A percentile compares a stretch with the other conserved stretches of the same genome.
phyloP scores from a whole-genome alignment of 306 rosid species.

The Betula pendula region DNA sequence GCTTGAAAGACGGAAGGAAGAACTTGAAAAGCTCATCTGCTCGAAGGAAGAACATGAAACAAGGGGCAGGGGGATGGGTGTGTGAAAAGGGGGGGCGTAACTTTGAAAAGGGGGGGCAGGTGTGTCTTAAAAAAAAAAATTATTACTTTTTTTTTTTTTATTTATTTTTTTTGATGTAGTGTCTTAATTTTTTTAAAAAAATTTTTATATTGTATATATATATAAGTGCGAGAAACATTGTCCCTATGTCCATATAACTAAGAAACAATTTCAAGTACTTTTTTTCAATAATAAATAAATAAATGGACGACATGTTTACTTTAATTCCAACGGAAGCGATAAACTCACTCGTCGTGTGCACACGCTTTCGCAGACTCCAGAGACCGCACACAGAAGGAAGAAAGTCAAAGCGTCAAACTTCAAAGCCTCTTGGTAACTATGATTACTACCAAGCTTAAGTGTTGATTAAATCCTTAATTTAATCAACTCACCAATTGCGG shows the following conservation, averaged over 20 bases:
- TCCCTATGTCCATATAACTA: not conserved
- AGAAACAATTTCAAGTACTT: not conserved
- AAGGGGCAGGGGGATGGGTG: no score
- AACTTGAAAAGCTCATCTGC: no score
- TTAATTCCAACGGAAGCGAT: not conserved
- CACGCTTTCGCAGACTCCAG: slow-evolving; percentile 24
- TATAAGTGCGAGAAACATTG: not conserved
- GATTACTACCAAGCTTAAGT: slow-evolving; percentile 36
- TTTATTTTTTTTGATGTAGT: no score
- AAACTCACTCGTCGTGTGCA: not conserved
- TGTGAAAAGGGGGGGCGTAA: no score
- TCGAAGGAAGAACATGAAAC: no score
- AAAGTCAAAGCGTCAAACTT: slow-evolving; percentile 82
- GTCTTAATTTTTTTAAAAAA: no score
- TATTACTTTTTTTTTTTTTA: no score
- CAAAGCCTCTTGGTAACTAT: slow-evolving; percentile 31
- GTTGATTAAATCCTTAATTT: slow-evolving; percentile 20
- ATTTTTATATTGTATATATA: not conserved
- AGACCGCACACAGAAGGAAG: slow-evolving; percentile 14
- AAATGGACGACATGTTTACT: not conserved
- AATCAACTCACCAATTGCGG: slow-evolving; percentile 33
- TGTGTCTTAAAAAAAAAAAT: no score
- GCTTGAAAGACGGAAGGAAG: no score
- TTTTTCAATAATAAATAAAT: not conserved
- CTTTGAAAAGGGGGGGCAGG: no score